Conservation (phyloP, 495 filamentous ascomycete species). For the Chaetomium cochliodes region DNA sequence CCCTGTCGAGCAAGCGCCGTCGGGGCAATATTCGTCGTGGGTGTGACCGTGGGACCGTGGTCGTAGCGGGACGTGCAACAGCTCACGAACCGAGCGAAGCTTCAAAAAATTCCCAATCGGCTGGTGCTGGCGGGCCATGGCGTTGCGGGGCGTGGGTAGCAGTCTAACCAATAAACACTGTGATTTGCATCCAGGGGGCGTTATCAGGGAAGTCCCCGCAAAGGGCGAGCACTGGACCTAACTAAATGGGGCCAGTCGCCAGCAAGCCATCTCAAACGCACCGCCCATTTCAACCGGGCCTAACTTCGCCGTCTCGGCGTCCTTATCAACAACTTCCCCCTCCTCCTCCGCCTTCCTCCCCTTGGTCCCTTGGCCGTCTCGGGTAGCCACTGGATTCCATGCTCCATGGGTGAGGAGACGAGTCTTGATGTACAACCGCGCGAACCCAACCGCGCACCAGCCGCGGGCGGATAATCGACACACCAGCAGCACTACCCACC, state of each 20-base stretch:
- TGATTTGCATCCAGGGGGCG: neutral
- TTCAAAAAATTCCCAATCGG: neutral
- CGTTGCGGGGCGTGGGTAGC: neutral
- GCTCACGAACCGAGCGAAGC: too few relatives aligned
- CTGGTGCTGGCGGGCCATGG: neutral
- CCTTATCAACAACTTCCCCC: neutral
- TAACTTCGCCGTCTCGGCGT: neutral
- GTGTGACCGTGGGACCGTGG: neutral
- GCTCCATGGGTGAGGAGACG: constrained; percentile 30
- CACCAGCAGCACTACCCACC: constrained; percentile 15
- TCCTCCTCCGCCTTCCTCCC: too few relatives aligned
- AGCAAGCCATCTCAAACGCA: neutral
- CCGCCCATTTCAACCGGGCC: constrained; percentile 8
- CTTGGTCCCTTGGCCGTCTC: neutral
- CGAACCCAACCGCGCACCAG: constrained; percentile 32
- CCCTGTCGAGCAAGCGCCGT: constrained; percentile 8
- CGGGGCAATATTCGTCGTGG: neutral
- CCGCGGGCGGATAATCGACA: constrained; percentile 25
- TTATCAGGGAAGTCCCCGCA: constrained; percentile 10
- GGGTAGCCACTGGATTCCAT: constrained; percentile 1
- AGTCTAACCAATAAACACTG: neutral
- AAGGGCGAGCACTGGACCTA: neutral
- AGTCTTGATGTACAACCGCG: constrained; percentile 37
- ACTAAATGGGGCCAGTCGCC: too few relatives aligned
- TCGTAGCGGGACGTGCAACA: neutral